Conservation (phyloP, 352 stramenopile genomes). For the Phytophthora constricta region DNA sequence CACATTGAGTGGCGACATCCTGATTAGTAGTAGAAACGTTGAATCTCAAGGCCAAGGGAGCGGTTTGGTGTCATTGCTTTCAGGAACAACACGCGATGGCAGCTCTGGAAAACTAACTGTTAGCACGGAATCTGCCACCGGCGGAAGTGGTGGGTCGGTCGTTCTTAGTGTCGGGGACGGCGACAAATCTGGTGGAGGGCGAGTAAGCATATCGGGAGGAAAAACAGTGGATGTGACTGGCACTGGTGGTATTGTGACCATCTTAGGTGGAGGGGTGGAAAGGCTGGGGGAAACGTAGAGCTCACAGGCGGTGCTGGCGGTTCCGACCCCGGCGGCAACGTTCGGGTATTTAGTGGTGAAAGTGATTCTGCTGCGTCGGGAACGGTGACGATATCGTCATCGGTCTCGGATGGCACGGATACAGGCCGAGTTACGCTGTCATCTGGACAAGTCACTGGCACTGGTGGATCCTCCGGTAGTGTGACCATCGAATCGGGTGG, state of each 20-base stretch:
- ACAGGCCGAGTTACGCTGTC: slow-evolving; percentile 18
- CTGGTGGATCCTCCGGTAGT: slow-evolving; percentile 14
- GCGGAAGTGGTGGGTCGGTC: slow-evolving; percentile 27
- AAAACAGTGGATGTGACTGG: slow-evolving; percentile 11
- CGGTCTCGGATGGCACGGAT: slow-evolving; percentile 6
- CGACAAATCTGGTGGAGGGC: slow-evolving; percentile 21
- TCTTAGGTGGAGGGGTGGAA: slow-evolving; percentile 26
- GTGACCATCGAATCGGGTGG: slow-evolving; percentile 12
- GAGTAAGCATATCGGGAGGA: slow-evolving; percentile 25
- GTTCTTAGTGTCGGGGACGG: slow-evolving; percentile 30
- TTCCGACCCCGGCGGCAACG: slow-evolving; percentile 23
- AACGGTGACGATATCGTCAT: slow-evolving; percentile 4
- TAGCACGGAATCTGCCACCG: slow-evolving; percentile 15
- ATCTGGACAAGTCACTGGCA: slow-evolving; percentile 11
- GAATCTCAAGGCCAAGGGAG: slow-evolving; percentile 20
- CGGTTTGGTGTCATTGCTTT: slow-evolving; percentile 29
- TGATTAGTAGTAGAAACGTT: slow-evolving; percentile 21
- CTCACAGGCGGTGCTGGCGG: slow-evolving; percentile 23
- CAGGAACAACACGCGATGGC: slow-evolving; percentile 21
- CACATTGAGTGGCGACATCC: slow-evolving; percentile 27
- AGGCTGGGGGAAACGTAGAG: slow-evolving; percentile 25
- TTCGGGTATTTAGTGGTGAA: slow-evolving; percentile 31
- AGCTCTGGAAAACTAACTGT: slow-evolving; percentile 33
- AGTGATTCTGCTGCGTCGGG: slow-evolving; percentile 14
- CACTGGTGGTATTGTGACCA: slow-evolving; percentile 9